phyloP scores from a whole-genome alignment of 1,139 yeast species.

The Diutina mesorugosa region DNA sequence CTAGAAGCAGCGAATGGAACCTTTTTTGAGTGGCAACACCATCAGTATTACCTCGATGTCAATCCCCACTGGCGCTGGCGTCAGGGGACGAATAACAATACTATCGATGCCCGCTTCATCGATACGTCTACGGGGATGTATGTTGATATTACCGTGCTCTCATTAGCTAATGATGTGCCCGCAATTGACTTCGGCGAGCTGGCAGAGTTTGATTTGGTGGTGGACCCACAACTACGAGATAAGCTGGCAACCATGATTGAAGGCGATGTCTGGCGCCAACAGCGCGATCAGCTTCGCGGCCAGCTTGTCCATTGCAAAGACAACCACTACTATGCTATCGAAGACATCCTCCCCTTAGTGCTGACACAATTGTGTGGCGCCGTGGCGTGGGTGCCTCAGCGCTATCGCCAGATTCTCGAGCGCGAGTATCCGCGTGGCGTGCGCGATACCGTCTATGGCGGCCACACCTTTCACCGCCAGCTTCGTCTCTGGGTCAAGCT shows the following conservation, averaged over 20 bases:
- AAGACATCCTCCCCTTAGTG: constrained; percentile 31
- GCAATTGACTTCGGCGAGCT: constrained; percentile 5
- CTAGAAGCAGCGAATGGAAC: constrained; percentile 25
- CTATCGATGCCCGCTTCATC: constrained; percentile 50
- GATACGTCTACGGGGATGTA: constrained; percentile 43
- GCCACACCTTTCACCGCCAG: not conserved
- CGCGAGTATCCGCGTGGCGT: constrained; percentile 29
- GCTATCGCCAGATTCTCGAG: constrained; percentile 19
- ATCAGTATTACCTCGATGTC: constrained; percentile 38
- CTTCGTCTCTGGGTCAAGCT: not conserved
- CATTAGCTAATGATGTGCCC: constrained; percentile 12
- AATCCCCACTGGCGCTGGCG: constrained; percentile 29
- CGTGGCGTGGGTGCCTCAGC: constrained; percentile 31
- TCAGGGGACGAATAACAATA: constrained; percentile 29
- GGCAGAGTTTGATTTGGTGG: constrained; percentile 17
- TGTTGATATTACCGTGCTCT: constrained; percentile 44
- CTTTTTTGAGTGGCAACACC: constrained; percentile 32
- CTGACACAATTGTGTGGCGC: constrained; percentile 42
- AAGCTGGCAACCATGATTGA: not conserved
- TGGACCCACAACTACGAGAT: constrained; percentile 15
- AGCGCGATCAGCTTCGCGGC: constrained; percentile 9
- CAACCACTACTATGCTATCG: constrained; percentile 31
- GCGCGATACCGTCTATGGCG: not conserved
- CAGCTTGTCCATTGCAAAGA: constrained; percentile 38
- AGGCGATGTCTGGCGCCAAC: constrained; percentile 12